Conservation (phyloP, 345 rosid species). For the Conringia planisiliqua region DNA sequence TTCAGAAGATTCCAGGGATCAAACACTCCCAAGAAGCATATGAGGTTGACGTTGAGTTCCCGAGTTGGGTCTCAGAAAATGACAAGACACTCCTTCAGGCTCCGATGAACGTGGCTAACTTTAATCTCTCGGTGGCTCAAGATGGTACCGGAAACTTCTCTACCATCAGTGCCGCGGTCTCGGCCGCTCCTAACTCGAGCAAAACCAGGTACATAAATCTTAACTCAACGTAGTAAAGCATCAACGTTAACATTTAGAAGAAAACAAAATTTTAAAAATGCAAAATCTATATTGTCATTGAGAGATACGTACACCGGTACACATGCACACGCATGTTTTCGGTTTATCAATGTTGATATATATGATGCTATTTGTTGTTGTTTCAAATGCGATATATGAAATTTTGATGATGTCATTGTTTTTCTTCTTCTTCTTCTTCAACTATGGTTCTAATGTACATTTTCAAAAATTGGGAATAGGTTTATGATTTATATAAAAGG, state of each 20-base stretch:
- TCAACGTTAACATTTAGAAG: neutral
- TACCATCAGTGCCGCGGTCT: slow-evolving; percentile 60
- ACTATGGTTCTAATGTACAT: neutral
- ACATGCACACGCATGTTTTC: neutral
- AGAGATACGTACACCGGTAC: neutral
- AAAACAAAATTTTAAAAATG: neutral
- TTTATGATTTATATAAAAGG: slow-evolving; percentile 78
- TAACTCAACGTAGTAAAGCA: neutral
- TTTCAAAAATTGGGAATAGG: slow-evolving; percentile 23
- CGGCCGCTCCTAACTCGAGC: slow-evolving; percentile 68
- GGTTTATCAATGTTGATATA: neutral
- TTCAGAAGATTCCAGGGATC: slow-evolving; percentile 54
- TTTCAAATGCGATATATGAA: neutral
- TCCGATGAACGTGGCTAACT: slow-evolving; percentile 31
- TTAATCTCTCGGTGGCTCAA: slow-evolving; percentile 57
- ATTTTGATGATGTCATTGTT: neutral
- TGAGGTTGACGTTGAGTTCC: slow-evolving; percentile 48
- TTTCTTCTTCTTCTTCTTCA: neutral
- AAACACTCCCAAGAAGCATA: slow-evolving; percentile 31
- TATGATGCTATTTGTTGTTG: neutral
- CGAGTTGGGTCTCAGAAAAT: slow-evolving; percentile 49
- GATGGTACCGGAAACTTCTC: slow-evolving; percentile 74
- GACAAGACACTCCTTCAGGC: slow-evolving; percentile 49
- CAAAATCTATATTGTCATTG: neutral
- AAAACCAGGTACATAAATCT: slow-evolving; percentile 44